Conservation (phyloP, 805 yeast species). For the Helenozyma rhizophorensis region DNA sequence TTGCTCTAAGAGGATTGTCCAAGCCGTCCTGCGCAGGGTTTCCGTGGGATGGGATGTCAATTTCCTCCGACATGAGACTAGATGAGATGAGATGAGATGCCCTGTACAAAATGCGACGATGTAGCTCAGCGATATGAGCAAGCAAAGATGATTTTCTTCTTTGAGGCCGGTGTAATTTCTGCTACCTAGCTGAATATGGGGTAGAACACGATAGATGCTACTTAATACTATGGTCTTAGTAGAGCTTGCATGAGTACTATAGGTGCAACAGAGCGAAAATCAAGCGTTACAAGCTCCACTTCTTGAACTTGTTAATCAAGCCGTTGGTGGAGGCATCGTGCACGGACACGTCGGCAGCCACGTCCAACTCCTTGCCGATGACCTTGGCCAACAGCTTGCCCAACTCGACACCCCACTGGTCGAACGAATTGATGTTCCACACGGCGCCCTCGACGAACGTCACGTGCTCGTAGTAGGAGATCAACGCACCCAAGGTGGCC, state of each 20-base stretch:
- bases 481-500: slow-evolving; percentile 91
- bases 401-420: slow-evolving; percentile 99
- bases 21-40: slow-evolving; percentile 25
- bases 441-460: slow-evolving; percentile 98
- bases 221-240: no score
- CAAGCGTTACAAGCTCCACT: slow-evolving; percentile 49
- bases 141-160: no score
- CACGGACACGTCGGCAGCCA: slow-evolving; percentile 45
- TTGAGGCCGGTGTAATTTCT: no score
- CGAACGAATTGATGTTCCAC: slow-evolving; percentile 99
- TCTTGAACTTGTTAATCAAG: slow-evolving; percentile 91
- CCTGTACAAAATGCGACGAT: no score
- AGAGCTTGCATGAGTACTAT: background rate
- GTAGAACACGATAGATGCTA: no score
- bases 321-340: slow-evolving; percentile 93
- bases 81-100: background rate
- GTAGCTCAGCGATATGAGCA: no score
- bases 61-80: slow-evolving; percentile 9
- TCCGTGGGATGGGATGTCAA: slow-evolving; percentile 9
- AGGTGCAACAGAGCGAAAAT: slow-evolving; percentile 2
- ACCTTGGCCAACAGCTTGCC: slow-evolving; percentile 97
- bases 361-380: slow-evolving; percentile 84
- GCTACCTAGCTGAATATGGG: no score
- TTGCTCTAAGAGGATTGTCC: slow-evolving; percentile 44
- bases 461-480: slow-evolving; percentile 96